Base-by-base conservation (phyloP, 768 basidiomycete genomes). In the Termitomyces sp. region DNA sequence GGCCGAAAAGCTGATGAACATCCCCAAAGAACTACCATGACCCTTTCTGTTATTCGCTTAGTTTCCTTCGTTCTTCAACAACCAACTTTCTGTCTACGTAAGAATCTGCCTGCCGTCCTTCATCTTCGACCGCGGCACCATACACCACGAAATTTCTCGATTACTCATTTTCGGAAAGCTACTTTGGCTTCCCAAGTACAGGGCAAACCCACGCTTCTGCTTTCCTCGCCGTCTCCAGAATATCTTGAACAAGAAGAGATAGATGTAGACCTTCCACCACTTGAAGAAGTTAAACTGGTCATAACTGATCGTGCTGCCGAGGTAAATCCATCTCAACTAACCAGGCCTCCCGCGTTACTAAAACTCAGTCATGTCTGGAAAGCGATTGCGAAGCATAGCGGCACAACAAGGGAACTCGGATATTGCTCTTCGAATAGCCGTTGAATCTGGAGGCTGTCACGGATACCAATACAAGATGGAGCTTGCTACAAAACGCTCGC, bases 401-500 rank as follows among this genome's bases (percentile, higher is more conserved):
- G 63, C 75, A n/a, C 75, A 83, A 38, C 81, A 89, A 64, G 74
- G 82, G 10, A 78, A 88, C 60, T 69, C 82, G 0, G 64, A 80
- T 47, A 77, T 90, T 21, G 90, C 87, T 3, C 74, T 98, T 22
- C 77, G 94, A 59, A 79, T 98, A 60, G 76, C 84, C 1, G 93
- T 98, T 24, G 93, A 97, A 64, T 91, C 88, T 11, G 96, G 96
- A 11, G 96, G 96, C 19, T 98, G 96, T 65, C 95, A 98, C 67
- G 96, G 96, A 37, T 98, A 98, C 69, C 93, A 97, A 64, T 97
- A 98, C 70, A 95, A 90, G 62, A 82, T 98, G 80, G 84, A 88
- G 53, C 78, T 98, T 3, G 87, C 89, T 2, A 77, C 76, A 37
- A 70, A 72, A 43, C 75, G 77, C 15, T 73, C 77, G 28, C 76